Evolutionary conservation across 176 grass and related monocot genomes (phyloP).

Genomic region (Poa pratensis): DNA sequence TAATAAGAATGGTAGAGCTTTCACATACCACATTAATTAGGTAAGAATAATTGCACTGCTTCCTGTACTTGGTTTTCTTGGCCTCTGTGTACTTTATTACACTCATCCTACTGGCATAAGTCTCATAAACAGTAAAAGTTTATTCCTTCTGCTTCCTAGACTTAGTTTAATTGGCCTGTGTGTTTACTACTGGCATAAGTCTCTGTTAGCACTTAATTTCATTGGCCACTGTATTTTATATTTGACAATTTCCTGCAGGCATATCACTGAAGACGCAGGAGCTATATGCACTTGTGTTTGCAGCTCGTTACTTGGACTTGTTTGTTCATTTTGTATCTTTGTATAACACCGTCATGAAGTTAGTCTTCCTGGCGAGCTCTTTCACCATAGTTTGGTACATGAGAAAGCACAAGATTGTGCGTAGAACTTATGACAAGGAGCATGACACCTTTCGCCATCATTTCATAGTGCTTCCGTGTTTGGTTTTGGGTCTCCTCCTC

Average conservation of each 20-base stretch:
- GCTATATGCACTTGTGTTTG: conserved; percentile 93
- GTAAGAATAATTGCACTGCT: conserved; percentile 5
- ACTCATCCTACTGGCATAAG: neutral
- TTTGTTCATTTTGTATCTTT: conserved; percentile 73
- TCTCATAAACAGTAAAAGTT: too few relatives aligned
- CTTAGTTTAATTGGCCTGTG: neutral
- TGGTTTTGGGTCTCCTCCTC: conserved; percentile 75
- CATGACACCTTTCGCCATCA: conserved; percentile 90
- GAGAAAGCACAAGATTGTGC: conserved; percentile 84
- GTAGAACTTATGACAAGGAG: conserved; percentile 87
- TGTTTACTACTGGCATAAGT: neutral
- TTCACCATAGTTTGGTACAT: conserved; percentile 99
- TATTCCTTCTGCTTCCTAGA: neutral
- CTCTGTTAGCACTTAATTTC: neutral
- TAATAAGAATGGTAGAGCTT: neutral
- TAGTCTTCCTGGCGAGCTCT: conserved; percentile 90
- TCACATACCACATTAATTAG: neutral
- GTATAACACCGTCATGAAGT: conserved; percentile 93
- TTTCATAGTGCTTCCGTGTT: conserved; percentile 75
- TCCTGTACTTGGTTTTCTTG: neutral
- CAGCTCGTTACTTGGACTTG: conserved; percentile 87
- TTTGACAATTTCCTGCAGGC: conserved; percentile 49
- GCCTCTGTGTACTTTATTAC: neutral
- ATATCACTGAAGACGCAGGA: conserved; percentile 98
- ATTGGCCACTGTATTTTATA: neutral